phyloP scores from a whole-genome alignment of 2,329 filamentous ascomycete species.

The Cytospora piceicola region DNA sequence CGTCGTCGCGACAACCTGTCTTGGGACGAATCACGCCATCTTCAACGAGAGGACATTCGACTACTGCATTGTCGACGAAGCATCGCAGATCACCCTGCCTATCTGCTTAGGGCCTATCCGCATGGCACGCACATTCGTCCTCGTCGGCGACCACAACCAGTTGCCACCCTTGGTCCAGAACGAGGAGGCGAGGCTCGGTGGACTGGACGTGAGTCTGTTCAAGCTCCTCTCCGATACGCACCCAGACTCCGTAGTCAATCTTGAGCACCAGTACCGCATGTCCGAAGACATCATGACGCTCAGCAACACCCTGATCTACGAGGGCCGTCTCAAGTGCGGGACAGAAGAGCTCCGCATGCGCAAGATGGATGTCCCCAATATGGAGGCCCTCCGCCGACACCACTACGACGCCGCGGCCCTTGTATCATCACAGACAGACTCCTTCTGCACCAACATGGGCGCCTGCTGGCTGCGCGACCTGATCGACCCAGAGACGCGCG shows the following conservation, averaged over 20 bases:
- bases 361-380: constrained; percentile 69
- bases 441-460: constrained; percentile 58
- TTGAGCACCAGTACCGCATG: constrained; percentile 98
- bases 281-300: constrained; percentile 95
- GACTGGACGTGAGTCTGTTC: constrained; percentile 91
- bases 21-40: constrained; percentile 86
- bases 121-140: constrained; percentile 88
- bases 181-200: constrained; percentile 81
- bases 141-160: constrained; percentile 97
- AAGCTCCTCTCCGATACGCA: constrained; percentile 89
- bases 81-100: constrained; percentile 94
- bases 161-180: constrained; percentile 93
- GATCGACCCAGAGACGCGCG: constrained; percentile 71
- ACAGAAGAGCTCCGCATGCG: constrained; percentile 73
- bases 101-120: constrained; percentile 93
- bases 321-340: constrained; percentile 88
- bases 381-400: constrained; percentile 61
- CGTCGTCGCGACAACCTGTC: constrained; percentile 92
- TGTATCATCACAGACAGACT: constrained; percentile 35
- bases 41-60: constrained; percentile 92
- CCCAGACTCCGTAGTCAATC: constrained; percentile 82
- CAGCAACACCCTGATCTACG: constrained; percentile 91
- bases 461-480: constrained; percentile 79
- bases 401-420: constrained; percentile 57
- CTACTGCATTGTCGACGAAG: constrained; percentile 98